Conservation (phyloP, 495 filamentous ascomycete species). For the Hypoxylon fragiforme region DNA sequence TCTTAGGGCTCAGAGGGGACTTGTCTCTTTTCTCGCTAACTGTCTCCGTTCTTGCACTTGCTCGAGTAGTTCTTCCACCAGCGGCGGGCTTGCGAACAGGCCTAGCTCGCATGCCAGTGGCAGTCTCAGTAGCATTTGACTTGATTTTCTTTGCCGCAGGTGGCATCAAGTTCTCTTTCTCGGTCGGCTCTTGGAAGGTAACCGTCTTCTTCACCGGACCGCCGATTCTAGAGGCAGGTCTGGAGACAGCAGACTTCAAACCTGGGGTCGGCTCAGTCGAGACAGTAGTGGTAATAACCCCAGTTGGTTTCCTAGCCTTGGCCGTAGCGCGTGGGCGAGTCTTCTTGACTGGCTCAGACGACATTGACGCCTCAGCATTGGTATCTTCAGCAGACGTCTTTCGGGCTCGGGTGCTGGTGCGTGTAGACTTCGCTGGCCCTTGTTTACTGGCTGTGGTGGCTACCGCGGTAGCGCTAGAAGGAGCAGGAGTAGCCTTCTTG, state of each 20-base stretch:
- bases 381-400: slow-evolving; percentile 35
- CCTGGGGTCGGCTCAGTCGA: slow-evolving; percentile 44
- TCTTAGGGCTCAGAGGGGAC: slow-evolving; percentile 58
- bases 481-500: slow-evolving; percentile 20
- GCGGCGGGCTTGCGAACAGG: slow-evolving; percentile 43
- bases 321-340: slow-evolving; percentile 44
- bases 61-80: slow-evolving; percentile 33
- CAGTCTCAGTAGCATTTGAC: slow-evolving; percentile 35
- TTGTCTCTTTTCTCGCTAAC: slow-evolving; percentile 32
- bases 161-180: slow-evolving; percentile 57
- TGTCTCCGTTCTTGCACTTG: slow-evolving; percentile 21
- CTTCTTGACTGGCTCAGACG: slow-evolving; percentile 40
- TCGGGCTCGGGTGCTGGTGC: slow-evolving; percentile 40
- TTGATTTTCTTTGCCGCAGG: slow-evolving; percentile 28
- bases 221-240: slow-evolving; percentile 22
- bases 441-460: slow-evolving; percentile 14
- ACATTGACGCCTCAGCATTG: slow-evolving; percentile 22
- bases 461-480: slow-evolving; percentile 10
- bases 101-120: slow-evolving; percentile 48
- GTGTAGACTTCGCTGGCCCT: slow-evolving; percentile 37
- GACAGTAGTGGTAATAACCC: slow-evolving; percentile 33
- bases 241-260: slow-evolving; percentile 42
- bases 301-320: slow-evolving; percentile 32
- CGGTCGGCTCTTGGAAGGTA: slow-evolving; percentile 56
- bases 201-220: slow-evolving; percentile 54